Evolutionary conservation across 2,329 filamentous ascomycete species (phyloP).

Genomic region (Chrysoporthe puriensis): DNA sequence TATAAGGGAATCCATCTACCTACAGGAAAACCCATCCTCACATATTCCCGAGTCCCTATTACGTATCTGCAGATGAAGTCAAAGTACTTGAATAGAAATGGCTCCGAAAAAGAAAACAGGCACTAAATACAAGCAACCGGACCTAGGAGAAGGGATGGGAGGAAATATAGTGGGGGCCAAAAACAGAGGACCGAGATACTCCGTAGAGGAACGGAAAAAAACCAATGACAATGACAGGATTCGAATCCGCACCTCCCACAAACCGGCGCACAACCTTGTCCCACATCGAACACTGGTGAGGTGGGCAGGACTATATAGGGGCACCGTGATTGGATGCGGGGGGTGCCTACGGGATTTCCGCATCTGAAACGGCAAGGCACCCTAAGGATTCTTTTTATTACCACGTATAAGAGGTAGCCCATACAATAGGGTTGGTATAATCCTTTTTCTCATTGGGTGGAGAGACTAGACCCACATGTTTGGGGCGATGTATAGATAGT

Average conservation of each 20-base stretch:
- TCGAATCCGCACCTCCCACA: neutral
- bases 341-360: neutral
- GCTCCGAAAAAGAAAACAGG: neutral
- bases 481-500: too few species aligned
- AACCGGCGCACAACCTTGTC: neutral
- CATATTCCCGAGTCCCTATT: neutral
- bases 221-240: too few species aligned
- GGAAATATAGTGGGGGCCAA: too few species aligned
- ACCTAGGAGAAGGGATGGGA: neutral
- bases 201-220: too few species aligned
- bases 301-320: neutral
- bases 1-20: too few species aligned
- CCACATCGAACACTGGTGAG: slow-evolving; percentile 8
- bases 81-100: neutral
- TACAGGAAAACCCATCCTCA: too few species aligned
- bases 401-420: neutral
- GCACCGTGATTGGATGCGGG: neutral
- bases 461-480: too few species aligned
- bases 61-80: slow-evolving; percentile 13
- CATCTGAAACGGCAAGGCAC: neutral
- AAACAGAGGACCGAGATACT: too few species aligned
- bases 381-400: neutral
- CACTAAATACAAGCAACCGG: neutral
- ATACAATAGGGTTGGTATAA: neutral
- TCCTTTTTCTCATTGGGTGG: too few species aligned